These are phyloP conservation scores for Triadica sebifera DNA, from an alignment of 345 rosid genomes.

Conservation along the genomic window DNA sequence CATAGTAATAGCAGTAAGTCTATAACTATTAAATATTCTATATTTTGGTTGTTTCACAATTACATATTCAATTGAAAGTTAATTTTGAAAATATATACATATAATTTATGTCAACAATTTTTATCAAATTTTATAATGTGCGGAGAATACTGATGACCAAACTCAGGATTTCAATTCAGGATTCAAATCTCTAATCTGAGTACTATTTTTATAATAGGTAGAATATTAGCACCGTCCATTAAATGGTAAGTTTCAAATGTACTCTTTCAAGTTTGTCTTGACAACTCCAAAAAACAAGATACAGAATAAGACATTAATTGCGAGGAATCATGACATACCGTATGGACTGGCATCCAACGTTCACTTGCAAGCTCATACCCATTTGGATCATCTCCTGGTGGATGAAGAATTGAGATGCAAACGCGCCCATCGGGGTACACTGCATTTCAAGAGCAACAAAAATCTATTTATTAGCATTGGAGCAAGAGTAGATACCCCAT, in stretches of 20 bases:
- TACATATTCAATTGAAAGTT: too few species aligned
- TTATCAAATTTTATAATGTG: too few species aligned
- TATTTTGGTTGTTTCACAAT: too few species aligned
- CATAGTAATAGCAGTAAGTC: too few species aligned
- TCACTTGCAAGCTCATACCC: conserved; percentile 99
- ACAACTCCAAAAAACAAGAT: neutral
- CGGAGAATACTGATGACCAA: too few species aligned
- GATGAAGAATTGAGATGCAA: conserved; percentile 97
- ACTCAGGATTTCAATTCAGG: too few species aligned
- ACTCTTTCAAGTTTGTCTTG: neutral
- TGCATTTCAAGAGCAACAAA: conserved; percentile 26
- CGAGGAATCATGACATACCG: conserved; percentile 44
- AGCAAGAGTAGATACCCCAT: neutral
- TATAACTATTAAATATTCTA: too few species aligned
- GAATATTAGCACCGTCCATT: too few species aligned
- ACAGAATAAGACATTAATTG: neutral
- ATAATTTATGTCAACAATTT: too few species aligned
- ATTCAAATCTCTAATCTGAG: too few species aligned
- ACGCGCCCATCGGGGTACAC: conserved; percentile 93
- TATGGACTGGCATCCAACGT: conserved; percentile 95
- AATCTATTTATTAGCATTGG: neutral
- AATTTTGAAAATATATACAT: too few species aligned
- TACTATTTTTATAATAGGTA: too few species aligned
- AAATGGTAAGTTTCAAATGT: neutral
- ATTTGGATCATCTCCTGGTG: conserved; percentile 97